Evolutionary conservation across 2,329 filamentous ascomycete species (phyloP).

Genomic region (Diaporthe amygdali): DNA sequence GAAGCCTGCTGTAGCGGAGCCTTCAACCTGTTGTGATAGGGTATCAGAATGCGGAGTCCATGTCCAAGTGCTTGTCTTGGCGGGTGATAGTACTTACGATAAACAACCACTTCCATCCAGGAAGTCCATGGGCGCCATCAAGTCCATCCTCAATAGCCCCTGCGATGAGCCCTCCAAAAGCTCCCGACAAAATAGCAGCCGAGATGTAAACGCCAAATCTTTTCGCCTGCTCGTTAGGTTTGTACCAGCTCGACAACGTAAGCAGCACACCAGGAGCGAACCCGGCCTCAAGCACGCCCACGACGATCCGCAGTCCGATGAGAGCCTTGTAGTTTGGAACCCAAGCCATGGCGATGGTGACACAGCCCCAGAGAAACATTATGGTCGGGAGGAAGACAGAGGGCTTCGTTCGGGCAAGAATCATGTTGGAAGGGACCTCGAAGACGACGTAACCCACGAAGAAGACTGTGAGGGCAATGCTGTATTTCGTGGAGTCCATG

Average conservation of each 20-base stretch:
- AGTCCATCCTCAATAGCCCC: constrained; percentile 61
- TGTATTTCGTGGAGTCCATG: constrained; percentile 46
- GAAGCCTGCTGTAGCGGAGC: constrained; percentile 61
- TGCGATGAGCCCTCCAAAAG: constrained; percentile 65
- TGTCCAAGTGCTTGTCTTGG: background rate
- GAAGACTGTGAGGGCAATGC: constrained; percentile 43
- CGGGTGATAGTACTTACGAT: constrained; percentile 4
- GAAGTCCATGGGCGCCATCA: constrained; percentile 53
- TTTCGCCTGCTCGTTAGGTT: constrained; percentile 27
- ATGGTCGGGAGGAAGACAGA: constrained; percentile 41
- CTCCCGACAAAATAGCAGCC: constrained; percentile 69
- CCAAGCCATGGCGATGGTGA: constrained; percentile 45
- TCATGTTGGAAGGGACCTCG: constrained; percentile 51
- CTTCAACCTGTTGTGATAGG: constrained; percentile 50
- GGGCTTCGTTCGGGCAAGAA: constrained; percentile 48
- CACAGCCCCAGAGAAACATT: constrained; percentile 46
- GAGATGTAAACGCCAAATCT: constrained; percentile 67
- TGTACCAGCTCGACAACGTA: constrained; percentile 71
- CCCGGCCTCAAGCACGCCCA: constrained; percentile 62
- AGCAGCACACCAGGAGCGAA: constrained; percentile 61
- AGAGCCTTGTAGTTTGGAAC: constrained; percentile 39
- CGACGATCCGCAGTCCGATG: constrained; percentile 44
- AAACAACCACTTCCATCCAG: constrained; percentile 54
- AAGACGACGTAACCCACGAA: constrained; percentile 50
- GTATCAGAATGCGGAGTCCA: background rate